These are phyloP conservation scores for Huntiella decipiens DNA, from an alignment of 2,329 filamentous ascomycete species.

Conservation along the genomic window DNA sequence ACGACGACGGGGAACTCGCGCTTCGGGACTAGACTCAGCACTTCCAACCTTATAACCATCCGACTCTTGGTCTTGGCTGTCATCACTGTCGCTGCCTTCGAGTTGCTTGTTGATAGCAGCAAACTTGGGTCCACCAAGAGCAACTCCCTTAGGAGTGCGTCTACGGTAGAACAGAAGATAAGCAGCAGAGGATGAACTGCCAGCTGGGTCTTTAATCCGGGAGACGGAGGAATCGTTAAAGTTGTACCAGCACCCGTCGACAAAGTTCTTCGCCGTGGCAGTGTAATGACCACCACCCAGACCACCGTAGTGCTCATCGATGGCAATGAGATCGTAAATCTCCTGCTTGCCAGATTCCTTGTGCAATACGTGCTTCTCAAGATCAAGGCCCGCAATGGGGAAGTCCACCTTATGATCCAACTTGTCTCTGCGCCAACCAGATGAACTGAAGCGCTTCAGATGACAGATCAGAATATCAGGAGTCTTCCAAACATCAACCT, in stretches of 20 bases:
- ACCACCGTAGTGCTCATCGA: slow-evolving; percentile 89
- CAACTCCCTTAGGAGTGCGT: slow-evolving; percentile 39
- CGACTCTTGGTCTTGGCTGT: no score
- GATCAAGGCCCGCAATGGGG: slow-evolving; percentile 69
- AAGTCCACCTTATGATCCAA: slow-evolving; percentile 83
- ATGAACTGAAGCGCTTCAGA: slow-evolving; percentile 84
- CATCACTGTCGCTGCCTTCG: slow-evolving; percentile 26
- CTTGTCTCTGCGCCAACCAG: slow-evolving; percentile 69
- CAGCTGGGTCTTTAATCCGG: slow-evolving; percentile 36
- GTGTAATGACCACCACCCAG: slow-evolving; percentile 94
- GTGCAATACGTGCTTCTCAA: slow-evolving; percentile 60
- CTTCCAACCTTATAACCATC: no score
- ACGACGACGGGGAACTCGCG: not conserved
- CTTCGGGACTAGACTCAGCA: not conserved
- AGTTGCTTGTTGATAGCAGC: slow-evolving; percentile 49
- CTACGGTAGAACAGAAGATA: slow-evolving; percentile 95
- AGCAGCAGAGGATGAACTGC: slow-evolving; percentile 55
- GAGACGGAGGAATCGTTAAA: slow-evolving; percentile 77
- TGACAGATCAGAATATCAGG: slow-evolving; percentile 92
- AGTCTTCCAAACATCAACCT: slow-evolving; percentile 90
- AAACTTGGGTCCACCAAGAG: slow-evolving; percentile 64
- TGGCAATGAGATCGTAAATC: slow-evolving; percentile 82
- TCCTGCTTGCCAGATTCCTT: slow-evolving; percentile 65
- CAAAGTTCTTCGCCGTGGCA: slow-evolving; percentile 81
- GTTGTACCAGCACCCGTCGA: slow-evolving; percentile 79